Conservation (phyloP, 164 flowering plant species). For the Macadamia tetraphylla region DNA sequence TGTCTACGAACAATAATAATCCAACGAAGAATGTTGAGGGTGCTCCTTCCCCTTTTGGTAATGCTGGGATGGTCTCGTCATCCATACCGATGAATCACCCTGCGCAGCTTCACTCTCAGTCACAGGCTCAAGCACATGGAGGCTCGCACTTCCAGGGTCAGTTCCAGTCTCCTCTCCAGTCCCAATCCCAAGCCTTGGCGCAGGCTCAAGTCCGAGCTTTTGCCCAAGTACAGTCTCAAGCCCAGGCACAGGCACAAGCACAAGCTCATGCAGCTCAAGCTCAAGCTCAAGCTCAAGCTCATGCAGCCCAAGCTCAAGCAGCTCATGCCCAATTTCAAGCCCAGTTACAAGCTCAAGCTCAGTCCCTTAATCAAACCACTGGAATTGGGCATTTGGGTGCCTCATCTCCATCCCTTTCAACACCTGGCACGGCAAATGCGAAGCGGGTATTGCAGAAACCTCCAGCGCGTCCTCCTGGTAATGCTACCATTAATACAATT, state of each 20-base stretch:
- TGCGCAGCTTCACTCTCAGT: slow-evolving; percentile 33
- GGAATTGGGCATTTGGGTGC: slow-evolving; percentile 29
- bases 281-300: slow-evolving; percentile 27
- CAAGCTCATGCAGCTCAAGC: slow-evolving; percentile 20
- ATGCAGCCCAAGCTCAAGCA: slow-evolving; percentile 25
- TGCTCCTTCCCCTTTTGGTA: slow-evolving; percentile 27
- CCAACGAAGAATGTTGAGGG: slow-evolving; percentile 26
- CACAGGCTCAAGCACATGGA: slow-evolving; percentile 31
- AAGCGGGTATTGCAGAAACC: slow-evolving; percentile 67
- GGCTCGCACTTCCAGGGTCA: slow-evolving; percentile 41
- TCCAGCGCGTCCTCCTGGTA: slow-evolving; percentile 58
- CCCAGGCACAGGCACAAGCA: slow-evolving; percentile 23
- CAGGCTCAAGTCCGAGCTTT: slow-evolving; percentile 21
- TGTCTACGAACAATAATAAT: slow-evolving; percentile 32
- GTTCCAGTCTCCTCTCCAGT: slow-evolving; percentile 36
- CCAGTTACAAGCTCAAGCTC: slow-evolving; percentile 30
- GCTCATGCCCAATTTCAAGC: slow-evolving; percentile 28
- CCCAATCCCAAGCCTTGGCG: slow-evolving; percentile 22
- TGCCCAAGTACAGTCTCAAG: slow-evolving; percentile 17
- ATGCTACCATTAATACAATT: slow-evolving; percentile 26
- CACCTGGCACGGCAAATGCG: slow-evolving; percentile 38
- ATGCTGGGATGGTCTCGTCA: slow-evolving; percentile 29
- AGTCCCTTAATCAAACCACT: slow-evolving; percentile 27
- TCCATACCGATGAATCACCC: slow-evolving; percentile 30
- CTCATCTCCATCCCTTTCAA: slow-evolving; percentile 41